Percentiles rank a stretch among this genome's conserved stretches.
phyloP scores from a whole-genome alignment of 176 grass and related monocot genomes.

The Oryza coarctata region DNA sequence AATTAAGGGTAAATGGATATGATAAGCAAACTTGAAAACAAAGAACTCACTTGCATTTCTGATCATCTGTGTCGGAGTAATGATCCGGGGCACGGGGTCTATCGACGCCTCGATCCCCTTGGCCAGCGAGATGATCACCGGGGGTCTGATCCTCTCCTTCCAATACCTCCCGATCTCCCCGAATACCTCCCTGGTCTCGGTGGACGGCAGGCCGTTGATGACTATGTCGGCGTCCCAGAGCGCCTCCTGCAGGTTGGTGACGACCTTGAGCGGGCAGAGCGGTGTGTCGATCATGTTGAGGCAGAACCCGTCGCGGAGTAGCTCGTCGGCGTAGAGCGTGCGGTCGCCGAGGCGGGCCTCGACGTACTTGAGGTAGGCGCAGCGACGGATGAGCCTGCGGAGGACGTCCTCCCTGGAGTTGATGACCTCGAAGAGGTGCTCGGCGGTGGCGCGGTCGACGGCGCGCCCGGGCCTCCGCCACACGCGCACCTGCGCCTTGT shows the following conservation, averaged over 20 bases:
- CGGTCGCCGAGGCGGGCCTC: slow-evolving; percentile 88
- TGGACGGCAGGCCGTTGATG: slow-evolving; percentile 82
- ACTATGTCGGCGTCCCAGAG: slow-evolving; percentile 96
- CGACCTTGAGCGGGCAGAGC: slow-evolving; percentile 91
- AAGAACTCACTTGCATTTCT: slow-evolving; percentile 68
- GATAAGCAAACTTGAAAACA: neutral
- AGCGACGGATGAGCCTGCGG: slow-evolving; percentile 62
- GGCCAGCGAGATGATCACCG: slow-evolving; percentile 77
- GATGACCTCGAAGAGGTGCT: slow-evolving; percentile 96
- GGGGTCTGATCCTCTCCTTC: slow-evolving; percentile 72
- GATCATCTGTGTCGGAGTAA: slow-evolving; percentile 97
- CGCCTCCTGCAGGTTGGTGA: slow-evolving; percentile 96
- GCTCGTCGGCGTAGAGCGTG: slow-evolving; percentile 84
- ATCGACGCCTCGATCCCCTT: slow-evolving; percentile 94
- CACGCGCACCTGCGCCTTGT: slow-evolving; percentile 79
- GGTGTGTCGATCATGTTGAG: slow-evolving; percentile 98
- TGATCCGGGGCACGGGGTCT: slow-evolving; percentile 75
- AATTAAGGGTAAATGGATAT: neutral
- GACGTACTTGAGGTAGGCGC: slow-evolving; percentile 92
- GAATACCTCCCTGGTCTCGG: slow-evolving; percentile 90
- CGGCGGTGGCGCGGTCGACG: slow-evolving; percentile 76
- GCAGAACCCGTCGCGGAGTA: slow-evolving; percentile 83
- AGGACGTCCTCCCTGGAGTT: slow-evolving; percentile 83
- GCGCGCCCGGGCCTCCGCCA: slow-evolving; percentile 72
- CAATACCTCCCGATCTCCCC: slow-evolving; percentile 75